Evolutionary conservation across 768 basidiomycete genomes (phyloP).

Genomic region (Leccinellum luteum): DNA sequence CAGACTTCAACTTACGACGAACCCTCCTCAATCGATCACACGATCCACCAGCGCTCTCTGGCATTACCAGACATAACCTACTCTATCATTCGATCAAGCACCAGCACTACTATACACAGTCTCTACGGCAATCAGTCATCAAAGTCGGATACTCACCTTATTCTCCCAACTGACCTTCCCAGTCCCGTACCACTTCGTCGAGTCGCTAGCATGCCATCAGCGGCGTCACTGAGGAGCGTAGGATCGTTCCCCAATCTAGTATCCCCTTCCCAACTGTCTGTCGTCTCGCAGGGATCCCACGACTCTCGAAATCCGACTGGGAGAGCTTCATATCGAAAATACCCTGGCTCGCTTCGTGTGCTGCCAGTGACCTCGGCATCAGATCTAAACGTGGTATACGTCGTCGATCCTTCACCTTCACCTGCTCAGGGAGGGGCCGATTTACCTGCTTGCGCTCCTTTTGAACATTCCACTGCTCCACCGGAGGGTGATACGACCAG

Average conservation of each 20-base stretch:
- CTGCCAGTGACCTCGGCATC: background rate
- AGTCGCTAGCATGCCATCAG: background rate
- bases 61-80: background rate
- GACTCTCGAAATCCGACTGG: conserved; percentile 13
- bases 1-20: background rate
- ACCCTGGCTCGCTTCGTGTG: background rate
- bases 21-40: background rate
- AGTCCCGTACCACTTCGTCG: background rate
- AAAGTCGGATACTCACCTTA: background rate
- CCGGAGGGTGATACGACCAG: background rate
- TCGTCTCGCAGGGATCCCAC: background rate
- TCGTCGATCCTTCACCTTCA: background rate
- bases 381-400: background rate
- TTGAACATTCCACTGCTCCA: background rate
- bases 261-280: background rate
- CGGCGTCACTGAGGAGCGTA: background rate
- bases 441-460: background rate
- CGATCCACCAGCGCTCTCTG: background rate
- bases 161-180: background rate
- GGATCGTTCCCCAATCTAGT: background rate
- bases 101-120: background rate
- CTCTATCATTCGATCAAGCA: background rate
- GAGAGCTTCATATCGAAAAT: conserved; percentile 23
- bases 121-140: background rate
- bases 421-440: background rate